These are phyloP conservation scores for Eucommia ulmoides DNA, from an alignment of 257 asterid species.

Conservation along the genomic window DNA sequence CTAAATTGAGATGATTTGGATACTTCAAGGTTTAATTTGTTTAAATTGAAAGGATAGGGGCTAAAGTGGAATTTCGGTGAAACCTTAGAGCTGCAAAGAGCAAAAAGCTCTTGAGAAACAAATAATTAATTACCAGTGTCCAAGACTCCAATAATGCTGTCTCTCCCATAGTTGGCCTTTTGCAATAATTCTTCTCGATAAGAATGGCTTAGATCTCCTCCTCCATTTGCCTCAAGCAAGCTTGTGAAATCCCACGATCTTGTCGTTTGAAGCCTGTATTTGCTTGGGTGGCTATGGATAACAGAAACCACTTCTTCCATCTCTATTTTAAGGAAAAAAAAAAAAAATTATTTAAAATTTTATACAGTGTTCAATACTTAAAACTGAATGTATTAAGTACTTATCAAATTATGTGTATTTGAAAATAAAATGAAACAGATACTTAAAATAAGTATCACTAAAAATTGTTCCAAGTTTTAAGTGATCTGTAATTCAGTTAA, in stretches of 20 bases:
- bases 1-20: not conserved
- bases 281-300: slow-evolving; percentile 64
- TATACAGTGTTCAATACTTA: no score
- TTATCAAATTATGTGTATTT: no score
- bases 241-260: slow-evolving; percentile 99
- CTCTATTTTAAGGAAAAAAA: slow-evolving; percentile 50
- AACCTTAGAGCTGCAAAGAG: not conserved
- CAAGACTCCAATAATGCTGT: slow-evolving; percentile 79
- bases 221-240: slow-evolving; percentile 56
- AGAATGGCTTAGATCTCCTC: slow-evolving; percentile 84
- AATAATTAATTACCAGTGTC: slow-evolving; percentile 51
- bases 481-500: no score
- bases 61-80: no score
- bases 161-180: slow-evolving; percentile 84
- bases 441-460: no score
- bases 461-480: no score
- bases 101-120: not conserved
- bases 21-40: no score
- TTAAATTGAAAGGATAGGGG: no score
- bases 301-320: slow-evolving; percentile 92
- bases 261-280: slow-evolving; percentile 79
- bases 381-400: no score
- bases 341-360: no score
- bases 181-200: no score
- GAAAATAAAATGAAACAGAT: no score